phyloP scores from a whole-genome alignment of 2,329 filamentous ascomycete species.

The Phoma sp. region DNA sequence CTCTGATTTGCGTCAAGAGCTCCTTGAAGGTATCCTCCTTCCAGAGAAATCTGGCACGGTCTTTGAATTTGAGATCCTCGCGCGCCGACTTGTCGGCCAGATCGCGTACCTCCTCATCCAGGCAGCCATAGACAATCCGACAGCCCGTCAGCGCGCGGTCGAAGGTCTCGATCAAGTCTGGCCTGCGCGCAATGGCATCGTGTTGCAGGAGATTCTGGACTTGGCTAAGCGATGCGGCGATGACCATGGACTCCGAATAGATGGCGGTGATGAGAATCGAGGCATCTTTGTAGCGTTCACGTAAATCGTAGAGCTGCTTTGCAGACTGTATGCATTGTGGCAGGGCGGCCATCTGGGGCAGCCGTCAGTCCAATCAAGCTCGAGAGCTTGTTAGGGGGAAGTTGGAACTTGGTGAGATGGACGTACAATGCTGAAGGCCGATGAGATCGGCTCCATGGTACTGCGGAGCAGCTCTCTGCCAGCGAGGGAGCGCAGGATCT shows the following conservation, averaged over 20 bases:
- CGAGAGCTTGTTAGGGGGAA: neutral
- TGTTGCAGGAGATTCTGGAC: conserved; percentile 38
- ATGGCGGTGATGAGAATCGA: conserved; percentile 40
- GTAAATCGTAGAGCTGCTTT: conserved; percentile 39
- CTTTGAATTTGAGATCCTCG: conserved; percentile 31
- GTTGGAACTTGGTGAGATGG: too few species aligned
- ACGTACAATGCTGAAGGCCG: conserved; percentile 15
- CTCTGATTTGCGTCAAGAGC: conserved; percentile 41
- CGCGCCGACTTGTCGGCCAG: conserved; percentile 27
- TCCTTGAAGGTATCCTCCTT: conserved; percentile 45
- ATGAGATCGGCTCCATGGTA: conserved; percentile 15
- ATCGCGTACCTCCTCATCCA: conserved; percentile 41
- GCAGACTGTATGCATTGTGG: conserved; percentile 38
- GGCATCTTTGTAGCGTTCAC: conserved; percentile 39
- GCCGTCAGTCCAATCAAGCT: neutral
- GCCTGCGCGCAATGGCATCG: conserved; percentile 35
- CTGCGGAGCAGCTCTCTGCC: neutral
- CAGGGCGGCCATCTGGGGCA: conserved; percentile 26
- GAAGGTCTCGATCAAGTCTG: conserved; percentile 40
- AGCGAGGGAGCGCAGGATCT: neutral
- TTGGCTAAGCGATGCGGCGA: conserved; percentile 42
- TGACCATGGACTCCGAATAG: conserved; percentile 43
- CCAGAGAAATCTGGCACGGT: conserved; percentile 37
- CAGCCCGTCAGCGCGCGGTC: conserved; percentile 42
- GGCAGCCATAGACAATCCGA: conserved; percentile 40